Evolutionary conservation across 1,139 yeast genomes (phyloP), one percentile per base, ranked within the genome.

Genomic region (Protomyces pachydermus): DNA sequence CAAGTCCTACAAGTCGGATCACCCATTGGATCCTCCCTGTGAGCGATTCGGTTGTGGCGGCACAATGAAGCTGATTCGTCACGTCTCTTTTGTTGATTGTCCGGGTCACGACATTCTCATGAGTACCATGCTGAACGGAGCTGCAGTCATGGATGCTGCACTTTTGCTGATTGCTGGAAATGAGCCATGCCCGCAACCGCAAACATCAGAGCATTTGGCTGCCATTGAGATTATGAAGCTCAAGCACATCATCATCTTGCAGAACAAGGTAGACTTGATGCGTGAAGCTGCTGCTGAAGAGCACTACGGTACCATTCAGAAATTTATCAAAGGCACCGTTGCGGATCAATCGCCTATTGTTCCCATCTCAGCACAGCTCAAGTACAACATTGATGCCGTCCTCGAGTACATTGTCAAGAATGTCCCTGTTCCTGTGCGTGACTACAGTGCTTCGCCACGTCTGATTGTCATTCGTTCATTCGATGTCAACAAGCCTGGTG

Each of bases 41-140:
- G 87, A 86, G 74, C 83, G 88, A 69, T 86, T 86, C 68, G 96
- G 95, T 14, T 80, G 81, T 65, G 74, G 75, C 18, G 96, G 97
- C 68, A 88, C 96, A 75, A 91, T 91, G 78, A 83, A 84, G 73
- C 82, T 95, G 70, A 85, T 91, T 60, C 90, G 99, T 79, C 99
- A 95, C 75, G 98, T 95, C 65, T 91, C 97, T 6, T 95, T 95
- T 73, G 98, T 95, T 67, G 99, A 95, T 81, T 95, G 98, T 81
- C 99, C 99, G 67, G 99, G 98, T 76, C 99, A 95, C 88, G 99
- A 95, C 82, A 93, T 95, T 81, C 86, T 95, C 77, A 95, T 95
- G 98, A 91, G 98, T 83, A 95, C 98, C 71, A 95, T 95, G 99
- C 86, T 95, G 84, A 91, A 98, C 60, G 99, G 99, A 76, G 99